phyloP scores from a whole-genome alignment of 2,329 filamentous ascomycete genomes.

The Exophiala xenobiotica region DNA sequence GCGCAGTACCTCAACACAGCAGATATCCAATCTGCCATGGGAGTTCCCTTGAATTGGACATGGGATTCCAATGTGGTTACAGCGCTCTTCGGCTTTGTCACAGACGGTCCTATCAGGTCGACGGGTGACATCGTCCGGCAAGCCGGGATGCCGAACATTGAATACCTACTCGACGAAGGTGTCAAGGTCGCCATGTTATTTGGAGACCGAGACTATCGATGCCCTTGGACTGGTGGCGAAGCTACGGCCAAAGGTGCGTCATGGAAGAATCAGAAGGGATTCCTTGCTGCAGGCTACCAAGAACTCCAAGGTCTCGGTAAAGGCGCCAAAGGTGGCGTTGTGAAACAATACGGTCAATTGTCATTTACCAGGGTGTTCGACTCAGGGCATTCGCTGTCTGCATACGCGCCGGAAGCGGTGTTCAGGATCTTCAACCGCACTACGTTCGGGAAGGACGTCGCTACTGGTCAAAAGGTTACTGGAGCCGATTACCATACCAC shows the following conservation, averaged over 20 bases:
- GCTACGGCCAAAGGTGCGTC: constrained; percentile 50
- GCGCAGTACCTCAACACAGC: constrained; percentile 56
- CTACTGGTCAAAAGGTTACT: constrained; percentile 46
- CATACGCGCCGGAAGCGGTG: constrained; percentile 56
- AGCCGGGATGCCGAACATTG: constrained; percentile 38
- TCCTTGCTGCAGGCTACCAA: constrained; percentile 53
- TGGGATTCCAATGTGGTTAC: constrained; percentile 45
- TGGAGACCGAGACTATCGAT: constrained; percentile 55
- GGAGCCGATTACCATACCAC: constrained; percentile 8
- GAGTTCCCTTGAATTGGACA: constrained; percentile 61
- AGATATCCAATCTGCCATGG: constrained; percentile 58
- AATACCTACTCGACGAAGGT: constrained; percentile 50
- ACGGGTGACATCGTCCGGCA: constrained; percentile 35
- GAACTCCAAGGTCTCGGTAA: constrained; percentile 39
- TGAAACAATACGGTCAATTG: constrained; percentile 50
- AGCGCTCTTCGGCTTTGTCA: constrained; percentile 40
- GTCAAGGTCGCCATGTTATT: constrained; percentile 54
- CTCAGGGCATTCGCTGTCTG: constrained; percentile 51
- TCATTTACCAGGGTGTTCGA: constrained; percentile 51
- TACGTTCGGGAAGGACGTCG: constrained; percentile 53
- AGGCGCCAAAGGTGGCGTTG: constrained; percentile 43
- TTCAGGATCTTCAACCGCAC: constrained; percentile 56
- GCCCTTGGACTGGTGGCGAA: constrained; percentile 60
- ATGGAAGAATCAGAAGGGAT: constrained; percentile 45
- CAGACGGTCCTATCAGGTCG: constrained; percentile 26